These are phyloP conservation scores for Bertia moriformis DNA, from an alignment of 2,329 filamentous ascomycete species.

Conservation along the genomic window DNA sequence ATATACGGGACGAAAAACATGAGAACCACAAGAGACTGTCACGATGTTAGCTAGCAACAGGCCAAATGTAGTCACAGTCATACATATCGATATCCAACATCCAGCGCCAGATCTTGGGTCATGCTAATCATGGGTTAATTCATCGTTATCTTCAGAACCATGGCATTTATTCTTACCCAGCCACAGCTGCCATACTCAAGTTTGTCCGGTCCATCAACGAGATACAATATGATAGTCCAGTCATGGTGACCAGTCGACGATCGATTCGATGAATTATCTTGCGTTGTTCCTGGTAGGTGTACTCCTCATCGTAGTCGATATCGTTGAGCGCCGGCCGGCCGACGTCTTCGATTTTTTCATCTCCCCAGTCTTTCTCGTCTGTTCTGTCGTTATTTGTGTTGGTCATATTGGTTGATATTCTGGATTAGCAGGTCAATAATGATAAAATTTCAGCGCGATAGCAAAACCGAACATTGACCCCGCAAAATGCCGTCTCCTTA, in stretches of 20 bases:
- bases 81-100: slow-evolving; percentile 25
- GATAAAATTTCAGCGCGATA: too few relatives aligned
- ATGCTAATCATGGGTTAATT: slow-evolving; percentile 24
- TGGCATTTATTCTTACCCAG: slow-evolving; percentile 29
- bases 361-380: too few relatives aligned
- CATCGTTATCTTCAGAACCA: not conserved
- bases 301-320: slow-evolving; percentile 17
- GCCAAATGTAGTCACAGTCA: too few relatives aligned
- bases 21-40: slow-evolving; percentile 48
- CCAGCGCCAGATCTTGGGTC: slow-evolving; percentile 27
- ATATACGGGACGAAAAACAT: slow-evolving; percentile 66
- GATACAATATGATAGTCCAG: slow-evolving; percentile 58
- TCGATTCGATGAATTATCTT: slow-evolving; percentile 59
- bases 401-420: too few relatives aligned
- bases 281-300: slow-evolving; percentile 46
- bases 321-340: not conserved
- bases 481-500: too few relatives aligned
- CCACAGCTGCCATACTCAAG: slow-evolving; percentile 57
- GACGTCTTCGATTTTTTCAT: not conserved
- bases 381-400: too few relatives aligned
- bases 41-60: slow-evolving; percentile 7
- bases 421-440: too few relatives aligned
- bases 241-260: slow-evolving; percentile 42
- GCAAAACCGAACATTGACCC: too few relatives aligned
- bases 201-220: slow-evolving; percentile 71